Evolutionary conservation across 129 eudicot genomes (phyloP).

Genomic region (Centrapalus pauciflorus): DNA sequence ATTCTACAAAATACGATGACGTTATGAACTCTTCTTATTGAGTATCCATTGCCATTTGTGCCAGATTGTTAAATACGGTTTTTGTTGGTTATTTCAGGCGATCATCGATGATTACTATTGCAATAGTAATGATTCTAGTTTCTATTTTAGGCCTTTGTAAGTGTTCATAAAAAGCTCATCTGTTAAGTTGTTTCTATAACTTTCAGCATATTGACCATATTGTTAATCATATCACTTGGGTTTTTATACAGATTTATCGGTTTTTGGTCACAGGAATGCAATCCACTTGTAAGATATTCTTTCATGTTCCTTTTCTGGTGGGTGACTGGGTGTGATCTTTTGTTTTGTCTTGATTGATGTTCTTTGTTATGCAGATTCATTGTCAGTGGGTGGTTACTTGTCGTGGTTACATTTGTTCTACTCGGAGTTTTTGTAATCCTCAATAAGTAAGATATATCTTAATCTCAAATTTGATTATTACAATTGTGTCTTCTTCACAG

Average conservation of each 20-base stretch:
- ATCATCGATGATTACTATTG: slow-evolving; percentile 62
- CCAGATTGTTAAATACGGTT: not conserved
- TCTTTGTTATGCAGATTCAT: slow-evolving; percentile 61
- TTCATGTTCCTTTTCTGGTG: not conserved
- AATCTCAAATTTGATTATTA: not conserved
- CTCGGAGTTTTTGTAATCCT: slow-evolving; percentile 85
- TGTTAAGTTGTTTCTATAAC: not conserved
- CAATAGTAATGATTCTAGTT: slow-evolving; percentile 68
- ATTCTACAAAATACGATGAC: not conserved
- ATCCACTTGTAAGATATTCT: slow-evolving; percentile 66
- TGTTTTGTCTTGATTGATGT: slow-evolving; percentile 11
- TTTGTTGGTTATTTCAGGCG: slow-evolving; percentile 48
- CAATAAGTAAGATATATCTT: slow-evolving; percentile 55
- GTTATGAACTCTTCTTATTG: not conserved
- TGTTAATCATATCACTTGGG: not conserved
- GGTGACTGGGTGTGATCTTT: not conserved
- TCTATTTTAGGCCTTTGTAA: slow-evolving; percentile 85
- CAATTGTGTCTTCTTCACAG: too few relatives aligned
- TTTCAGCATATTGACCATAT: not conserved
- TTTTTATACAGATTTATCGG: slow-evolving; percentile 54
- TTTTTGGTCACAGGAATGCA: slow-evolving; percentile 64
- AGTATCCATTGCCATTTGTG: not conserved
- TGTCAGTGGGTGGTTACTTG: slow-evolving; percentile 96
- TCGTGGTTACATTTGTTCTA: slow-evolving; percentile 76
- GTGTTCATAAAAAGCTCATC: slow-evolving; percentile 27